These are phyloP conservation scores for Zygoascus sp. DNA, from an alignment of 1,139 yeast species.

Conservation along the genomic window DNA sequence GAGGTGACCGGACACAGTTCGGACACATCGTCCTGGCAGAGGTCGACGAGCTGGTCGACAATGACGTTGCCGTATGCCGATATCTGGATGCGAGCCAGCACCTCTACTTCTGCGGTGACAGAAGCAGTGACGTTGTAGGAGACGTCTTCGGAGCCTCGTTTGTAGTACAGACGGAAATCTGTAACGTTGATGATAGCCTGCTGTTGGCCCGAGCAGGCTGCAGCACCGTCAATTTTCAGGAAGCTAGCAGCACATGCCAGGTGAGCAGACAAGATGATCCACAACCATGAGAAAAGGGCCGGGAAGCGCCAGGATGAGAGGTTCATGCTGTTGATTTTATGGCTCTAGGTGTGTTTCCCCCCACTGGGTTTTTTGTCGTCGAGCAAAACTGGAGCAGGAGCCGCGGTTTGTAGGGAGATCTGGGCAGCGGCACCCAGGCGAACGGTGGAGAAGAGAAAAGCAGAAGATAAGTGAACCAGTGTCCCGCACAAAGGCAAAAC, in stretches of 20 bases:
- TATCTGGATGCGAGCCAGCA: conserved; percentile 25
- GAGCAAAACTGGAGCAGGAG: no score
- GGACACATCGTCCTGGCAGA: conserved; percentile 27
- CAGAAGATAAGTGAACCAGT: no score
- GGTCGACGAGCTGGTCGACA: conserved; percentile 26
- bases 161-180: conserved; percentile 18
- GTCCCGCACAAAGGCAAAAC: no score
- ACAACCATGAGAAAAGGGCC: neutral
- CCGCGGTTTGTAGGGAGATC: no score
- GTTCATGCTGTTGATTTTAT: no score
- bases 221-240: conserved; percentile 20
- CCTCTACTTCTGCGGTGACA: conserved; percentile 20
- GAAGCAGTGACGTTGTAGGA: conserved; percentile 25
- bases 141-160: conserved; percentile 21
- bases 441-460: no score
- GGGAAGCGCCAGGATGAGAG: neutral
- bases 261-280: neutral
- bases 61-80: conserved; percentile 30
- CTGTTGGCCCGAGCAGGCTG: conserved; percentile 16
- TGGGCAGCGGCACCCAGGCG: no score
- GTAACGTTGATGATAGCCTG: conserved; percentile 18
- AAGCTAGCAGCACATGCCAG: neutral
- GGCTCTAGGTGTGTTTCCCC: no score
- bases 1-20: conserved; percentile 31
- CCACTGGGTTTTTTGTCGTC: no score